Conservation (phyloP, 768 basidiomycete species). For the Phlegmacium glaucopus region DNA sequence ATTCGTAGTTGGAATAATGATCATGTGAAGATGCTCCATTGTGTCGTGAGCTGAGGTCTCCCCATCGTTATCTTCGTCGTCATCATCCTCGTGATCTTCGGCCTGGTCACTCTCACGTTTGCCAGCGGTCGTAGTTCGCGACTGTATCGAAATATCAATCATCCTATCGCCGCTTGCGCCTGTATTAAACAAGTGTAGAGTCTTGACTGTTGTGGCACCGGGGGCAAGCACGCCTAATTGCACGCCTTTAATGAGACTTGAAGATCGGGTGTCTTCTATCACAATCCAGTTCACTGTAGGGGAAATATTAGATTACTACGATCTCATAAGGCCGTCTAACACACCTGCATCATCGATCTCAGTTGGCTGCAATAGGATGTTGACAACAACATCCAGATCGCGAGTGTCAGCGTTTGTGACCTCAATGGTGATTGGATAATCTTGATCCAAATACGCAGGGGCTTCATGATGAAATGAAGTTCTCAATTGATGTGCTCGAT, state of each 20-base stretch:
- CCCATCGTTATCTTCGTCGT: slow-evolving; percentile 21
- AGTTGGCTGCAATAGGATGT: slow-evolving; percentile 77
- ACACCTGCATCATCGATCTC: slow-evolving; percentile 71
- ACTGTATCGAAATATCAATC: slow-evolving; percentile 79
- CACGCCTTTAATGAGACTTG: slow-evolving; percentile 72
- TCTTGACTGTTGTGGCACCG: slow-evolving; percentile 55
- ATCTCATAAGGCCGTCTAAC: slow-evolving; percentile 19
- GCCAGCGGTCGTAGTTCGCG: slow-evolving; percentile 31
- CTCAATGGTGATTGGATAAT: slow-evolving; percentile 64
- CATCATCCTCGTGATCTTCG: slow-evolving; percentile 17
- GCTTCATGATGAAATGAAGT: slow-evolving; percentile 55
- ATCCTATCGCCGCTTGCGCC: slow-evolving; percentile 69
- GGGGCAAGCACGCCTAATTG: slow-evolving; percentile 61
- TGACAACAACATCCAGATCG: slow-evolving; percentile 63
- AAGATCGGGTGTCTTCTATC: slow-evolving; percentile 60
- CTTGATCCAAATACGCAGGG: slow-evolving; percentile 80
- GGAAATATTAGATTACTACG: neutral
- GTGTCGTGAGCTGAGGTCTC: slow-evolving; percentile 25
- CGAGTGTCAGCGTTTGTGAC: slow-evolving; percentile 71
- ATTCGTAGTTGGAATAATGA: slow-evolving; percentile 62
- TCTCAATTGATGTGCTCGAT: slow-evolving; percentile 56
- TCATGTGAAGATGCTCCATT: slow-evolving; percentile 65
- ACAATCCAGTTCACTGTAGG: slow-evolving; percentile 55
- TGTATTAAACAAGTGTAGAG: slow-evolving; percentile 56
- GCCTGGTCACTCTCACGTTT: slow-evolving; percentile 10